phyloP scores from a whole-genome alignment of 2,329 filamentous ascomycete genomes.

The Coniochaeta sp. region DNA sequence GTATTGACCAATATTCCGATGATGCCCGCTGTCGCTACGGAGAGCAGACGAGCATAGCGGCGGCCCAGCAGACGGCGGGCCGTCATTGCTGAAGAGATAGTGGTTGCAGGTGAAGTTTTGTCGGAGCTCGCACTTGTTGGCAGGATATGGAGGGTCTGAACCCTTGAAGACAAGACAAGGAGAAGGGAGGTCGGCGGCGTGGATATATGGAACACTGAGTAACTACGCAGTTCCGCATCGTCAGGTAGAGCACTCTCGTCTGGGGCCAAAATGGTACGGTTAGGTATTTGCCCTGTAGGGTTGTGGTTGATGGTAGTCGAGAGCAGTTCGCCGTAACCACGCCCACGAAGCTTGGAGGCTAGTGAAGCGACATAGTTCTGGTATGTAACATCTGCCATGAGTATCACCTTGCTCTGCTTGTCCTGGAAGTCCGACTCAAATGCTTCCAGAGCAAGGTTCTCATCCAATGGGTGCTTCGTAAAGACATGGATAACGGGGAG shows the following conservation, averaged over 20 bases:
- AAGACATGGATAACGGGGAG: conserved; percentile 89
- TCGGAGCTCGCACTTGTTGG: conserved; percentile 35
- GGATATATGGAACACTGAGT: conserved; percentile 79
- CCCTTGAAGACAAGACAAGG: conserved; percentile 76
- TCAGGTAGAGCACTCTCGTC: conserved; percentile 23
- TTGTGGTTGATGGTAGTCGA: conserved; percentile 68
- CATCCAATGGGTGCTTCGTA: conserved; percentile 63
- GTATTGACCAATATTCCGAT: conserved; percentile 97
- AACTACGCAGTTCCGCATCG: conserved; percentile 48
- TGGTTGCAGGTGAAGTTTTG: conserved; percentile 28
- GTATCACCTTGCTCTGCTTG: conserved; percentile 54
- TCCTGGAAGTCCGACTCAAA: conserved; percentile 66
- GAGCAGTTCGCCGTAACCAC: conserved; percentile 64
- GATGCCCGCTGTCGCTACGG: conserved; percentile 70
- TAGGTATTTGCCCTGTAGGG: conserved; percentile 74
- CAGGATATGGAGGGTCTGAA: conserved; percentile 72
- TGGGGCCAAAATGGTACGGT: conserved; percentile 54
- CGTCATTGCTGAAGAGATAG: conserved; percentile 37
- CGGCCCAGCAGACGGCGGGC: conserved; percentile 60
- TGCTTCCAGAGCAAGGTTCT: conserved; percentile 44
- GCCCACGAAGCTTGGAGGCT: conserved; percentile 39
- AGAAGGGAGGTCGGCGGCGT: conserved; percentile 75
- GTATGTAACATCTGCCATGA: conserved; percentile 90
- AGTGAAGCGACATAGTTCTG: conserved; percentile 63
- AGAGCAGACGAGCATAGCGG: conserved; percentile 80